Percentiles rank a stretch among this genome's conserved stretches.
phyloP scores from a whole-genome alignment of 495 filamentous ascomycete genomes.

The Bacidia gigantensis region DNA sequence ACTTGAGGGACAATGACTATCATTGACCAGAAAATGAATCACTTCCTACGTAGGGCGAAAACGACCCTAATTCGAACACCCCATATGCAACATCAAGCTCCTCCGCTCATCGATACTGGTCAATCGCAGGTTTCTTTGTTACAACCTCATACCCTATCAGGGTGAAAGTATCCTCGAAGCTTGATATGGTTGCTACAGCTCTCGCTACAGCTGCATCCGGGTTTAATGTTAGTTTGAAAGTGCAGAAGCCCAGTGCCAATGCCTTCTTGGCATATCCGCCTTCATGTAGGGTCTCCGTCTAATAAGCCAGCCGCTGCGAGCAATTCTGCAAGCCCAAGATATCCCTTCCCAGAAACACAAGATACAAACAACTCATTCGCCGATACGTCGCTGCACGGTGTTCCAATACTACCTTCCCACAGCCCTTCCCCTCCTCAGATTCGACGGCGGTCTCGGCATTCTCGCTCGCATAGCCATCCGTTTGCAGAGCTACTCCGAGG shows the following conservation, averaged over 20 bases:
- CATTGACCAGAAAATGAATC: no score
- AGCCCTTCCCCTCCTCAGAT: conserved; percentile 2
- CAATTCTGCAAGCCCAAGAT: conserved; percentile 1
- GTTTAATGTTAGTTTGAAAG: neutral
- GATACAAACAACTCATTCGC: conserved; percentile 11
- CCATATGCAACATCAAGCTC: neutral
- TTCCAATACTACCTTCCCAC: conserved; percentile 16
- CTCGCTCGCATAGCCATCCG: conserved; percentile 63
- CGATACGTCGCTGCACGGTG: conserved; percentile 20
- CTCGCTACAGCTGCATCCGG: no score
- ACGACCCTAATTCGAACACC: neutral
- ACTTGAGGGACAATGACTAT: neutral
- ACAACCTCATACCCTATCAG: neutral
- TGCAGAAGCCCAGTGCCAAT: conserved; percentile 8
- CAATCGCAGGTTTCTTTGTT: neutral
- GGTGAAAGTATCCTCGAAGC: no score
- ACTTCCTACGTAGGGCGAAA: neutral
- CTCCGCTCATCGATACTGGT: neutral
- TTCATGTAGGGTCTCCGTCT: conserved; percentile 13
- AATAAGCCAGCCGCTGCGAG: conserved; percentile 1
- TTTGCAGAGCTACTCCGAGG: conserved; percentile 48
- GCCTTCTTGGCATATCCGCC: conserved; percentile 19
- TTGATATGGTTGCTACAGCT: no score
- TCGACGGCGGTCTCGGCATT: conserved; percentile 33
- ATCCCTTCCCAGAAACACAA: neutral